A percentile compares a stretch with the other conserved stretches of the same genome.
These are phyloP conservation scores for Didymella arachidicola DNA, from an alignment of 2,329 filamentous ascomycete genomes.

Conservation along the genomic window DNA sequence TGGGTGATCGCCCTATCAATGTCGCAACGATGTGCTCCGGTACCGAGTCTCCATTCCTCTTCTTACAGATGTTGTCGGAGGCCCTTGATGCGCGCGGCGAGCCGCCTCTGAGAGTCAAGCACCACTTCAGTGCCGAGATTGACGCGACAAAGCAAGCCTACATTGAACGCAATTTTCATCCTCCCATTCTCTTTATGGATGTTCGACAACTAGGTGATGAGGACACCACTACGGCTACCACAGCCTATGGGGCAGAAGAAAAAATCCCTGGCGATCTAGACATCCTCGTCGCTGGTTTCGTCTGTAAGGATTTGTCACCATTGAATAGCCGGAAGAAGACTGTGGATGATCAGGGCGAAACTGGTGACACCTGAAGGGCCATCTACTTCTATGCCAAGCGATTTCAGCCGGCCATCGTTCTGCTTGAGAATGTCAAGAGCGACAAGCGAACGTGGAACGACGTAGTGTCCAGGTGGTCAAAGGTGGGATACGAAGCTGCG, in stretches of 20 bases:
- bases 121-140: slow-evolving; percentile 58
- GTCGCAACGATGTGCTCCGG: slow-evolving; percentile 81
- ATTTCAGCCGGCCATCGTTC: slow-evolving; percentile 67
- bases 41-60: slow-evolving; percentile 76
- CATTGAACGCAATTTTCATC: slow-evolving; percentile 57
- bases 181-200: slow-evolving; percentile 55
- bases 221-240: slow-evolving; percentile 63
- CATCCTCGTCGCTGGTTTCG: slow-evolving; percentile 74
- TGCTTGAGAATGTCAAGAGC: slow-evolving; percentile 73
- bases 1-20: slow-evolving; percentile 54
- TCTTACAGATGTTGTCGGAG: slow-evolving; percentile 63
- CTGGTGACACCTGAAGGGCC: slow-evolving; percentile 69
- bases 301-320: slow-evolving; percentile 76
- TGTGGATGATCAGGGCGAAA: slow-evolving; percentile 67
- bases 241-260: slow-evolving; percentile 69
- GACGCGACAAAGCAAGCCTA: slow-evolving; percentile 57
- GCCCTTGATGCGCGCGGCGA: slow-evolving; percentile 27
- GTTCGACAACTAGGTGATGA: slow-evolving; percentile 55
- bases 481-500: slow-evolving; percentile 64
- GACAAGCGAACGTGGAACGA: slow-evolving; percentile 64
- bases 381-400: slow-evolving; percentile 65
- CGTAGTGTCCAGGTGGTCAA: slow-evolving; percentile 56
- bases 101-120: slow-evolving; percentile 39
- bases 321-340: slow-evolving; percentile 67
- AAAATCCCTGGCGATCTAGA: slow-evolving; percentile 67